Percentiles rank a stretch among this genome's conserved stretches.
These are phyloP conservation scores for Exobasidium cylindrosporum DNA, from an alignment of 1,284 basidiomycete species.

Conservation along the genomic window DNA sequence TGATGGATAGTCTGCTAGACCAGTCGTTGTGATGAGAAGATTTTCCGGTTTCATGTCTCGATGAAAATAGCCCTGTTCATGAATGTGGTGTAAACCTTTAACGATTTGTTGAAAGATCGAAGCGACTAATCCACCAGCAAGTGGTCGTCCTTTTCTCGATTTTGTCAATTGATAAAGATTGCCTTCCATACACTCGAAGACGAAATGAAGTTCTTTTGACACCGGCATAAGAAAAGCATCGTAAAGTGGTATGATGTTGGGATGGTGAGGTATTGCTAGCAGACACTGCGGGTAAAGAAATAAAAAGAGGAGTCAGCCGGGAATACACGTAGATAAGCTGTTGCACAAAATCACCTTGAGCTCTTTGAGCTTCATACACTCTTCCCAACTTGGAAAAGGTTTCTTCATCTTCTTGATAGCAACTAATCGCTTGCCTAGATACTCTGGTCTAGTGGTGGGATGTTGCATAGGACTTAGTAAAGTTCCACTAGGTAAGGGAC, in stretches of 20 bases:
- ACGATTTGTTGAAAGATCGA: slow-evolving; percentile 93
- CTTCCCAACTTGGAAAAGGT: slow-evolving; percentile 94
- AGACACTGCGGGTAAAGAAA: slow-evolving; percentile 67
- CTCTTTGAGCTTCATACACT: slow-evolving; percentile 92
- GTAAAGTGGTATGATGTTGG: slow-evolving; percentile 96
- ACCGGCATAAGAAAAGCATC: slow-evolving; percentile 94
- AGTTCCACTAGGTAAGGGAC: slow-evolving; percentile 63
- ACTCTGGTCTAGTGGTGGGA: slow-evolving; percentile 77
- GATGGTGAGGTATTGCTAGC: slow-evolving; percentile 87
- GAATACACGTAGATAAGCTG: background rate
- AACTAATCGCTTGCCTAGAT: slow-evolving; percentile 88
- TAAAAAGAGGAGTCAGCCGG: background rate
- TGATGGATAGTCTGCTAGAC: slow-evolving; percentile 82
- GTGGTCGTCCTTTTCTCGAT: slow-evolving; percentile 84
- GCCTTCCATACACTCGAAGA: slow-evolving; percentile 99
- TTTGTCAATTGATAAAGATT: slow-evolving; percentile 99
- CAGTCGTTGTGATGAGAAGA: slow-evolving; percentile 98
- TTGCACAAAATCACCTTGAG: slow-evolving; percentile 69
- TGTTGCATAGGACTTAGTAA: slow-evolving; percentile 55
- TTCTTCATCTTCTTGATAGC: slow-evolving; percentile 99
- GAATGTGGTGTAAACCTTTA: slow-evolving; percentile 86
- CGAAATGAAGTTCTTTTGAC: slow-evolving; percentile 94
- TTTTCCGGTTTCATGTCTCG: slow-evolving; percentile 99
- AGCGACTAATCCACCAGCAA: slow-evolving; percentile 90
- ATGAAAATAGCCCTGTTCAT: slow-evolving; percentile 90